Evolutionary conservation across 768 basidiomycete genomes (phyloP), one percentile per base, ranked within the genome.

Genomic region (Pholiota molesta): DNA sequence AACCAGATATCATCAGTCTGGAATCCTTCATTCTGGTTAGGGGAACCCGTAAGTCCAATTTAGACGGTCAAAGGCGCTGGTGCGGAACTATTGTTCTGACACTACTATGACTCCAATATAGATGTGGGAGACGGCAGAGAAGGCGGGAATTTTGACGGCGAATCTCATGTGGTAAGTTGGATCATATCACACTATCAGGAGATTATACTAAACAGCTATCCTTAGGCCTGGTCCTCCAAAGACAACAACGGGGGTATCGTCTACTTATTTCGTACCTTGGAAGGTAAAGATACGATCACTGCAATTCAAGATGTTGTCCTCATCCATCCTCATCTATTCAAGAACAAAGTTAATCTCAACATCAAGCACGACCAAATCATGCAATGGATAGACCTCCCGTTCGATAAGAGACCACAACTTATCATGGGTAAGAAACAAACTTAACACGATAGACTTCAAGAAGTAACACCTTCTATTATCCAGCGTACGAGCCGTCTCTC

Each of bases 111-210:
- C 59, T 54, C 47, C 13, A 19, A 14, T 57, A 14, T 60, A 95
- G 92, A 90, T 97, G 81, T 97, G 95, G 95, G 92, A 94, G 70
- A 95, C 94, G 0, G 92, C 89, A 2, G 83, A 79, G 61, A 88
- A 86, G 61, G 86, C 88, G 5, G 89, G 89, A 0, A 72, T 94
- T 11, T 78, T 85, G 37, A 90, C 91, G 4, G 95, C 93, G 0
- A 95, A 95, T 67, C 79, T 95, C 47, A 97, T 97, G 95, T 97
- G 95, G 94, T 93, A 56, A 59, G 88, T 79, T 28, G 6, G 11
- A 17, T 44, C 35, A 31, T 40, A 54, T 21, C 26, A 26, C 26
- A 28, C 19, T 16, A 21, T 40, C 5, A 28, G 55, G 51, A 9
- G 33, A 29, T 37, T 4, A 35, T 28, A 16, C 13, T 33, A 17